Evolutionary conservation across 108 stramenopile species (phyloP).

Genomic region (Nitzschia putrida): DNA sequence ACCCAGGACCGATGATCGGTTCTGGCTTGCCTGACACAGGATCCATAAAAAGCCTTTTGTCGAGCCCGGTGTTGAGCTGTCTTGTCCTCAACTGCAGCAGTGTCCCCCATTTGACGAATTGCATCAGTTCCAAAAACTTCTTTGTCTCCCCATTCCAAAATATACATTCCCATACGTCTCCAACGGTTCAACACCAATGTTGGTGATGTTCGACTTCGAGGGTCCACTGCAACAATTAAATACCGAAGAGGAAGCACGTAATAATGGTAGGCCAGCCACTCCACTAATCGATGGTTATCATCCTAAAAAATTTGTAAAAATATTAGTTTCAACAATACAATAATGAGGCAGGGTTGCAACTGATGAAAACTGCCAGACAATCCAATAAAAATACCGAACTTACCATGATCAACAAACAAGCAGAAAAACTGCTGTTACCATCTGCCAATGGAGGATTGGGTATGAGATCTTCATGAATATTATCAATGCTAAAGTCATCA

Average conservation of each 20-base stretch:
- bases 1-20: slow-evolving; percentile 6
- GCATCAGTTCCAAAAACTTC: slow-evolving; percentile 11
- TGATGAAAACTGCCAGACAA: too few species aligned
- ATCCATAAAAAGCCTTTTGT: slow-evolving; percentile 24
- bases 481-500: too few species aligned
- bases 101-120: neutral
- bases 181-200: slow-evolving; percentile 34
- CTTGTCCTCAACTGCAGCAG: slow-evolving; percentile 8
- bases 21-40: slow-evolving; percentile 13
- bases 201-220: slow-evolving; percentile 32
- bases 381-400: too few species aligned
- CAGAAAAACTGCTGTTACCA: too few species aligned
- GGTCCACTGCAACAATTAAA: slow-evolving; percentile 59
- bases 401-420: too few species aligned
- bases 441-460: too few species aligned
- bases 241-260: slow-evolving; percentile 47
- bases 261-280: slow-evolving; percentile 42
- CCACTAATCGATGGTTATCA: slow-evolving; percentile 42
- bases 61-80: slow-evolving; percentile 5
- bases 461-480: too few species aligned
- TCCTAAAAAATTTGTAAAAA: slow-evolving; percentile 41
- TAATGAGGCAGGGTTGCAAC: too few species aligned
- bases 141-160: slow-evolving; percentile 24
- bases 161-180: slow-evolving; percentile 20
- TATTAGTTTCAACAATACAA: too few species aligned